Conservation (phyloP, 2,329 filamentous ascomycete genomes). For the Didymella arachidicola region DNA sequence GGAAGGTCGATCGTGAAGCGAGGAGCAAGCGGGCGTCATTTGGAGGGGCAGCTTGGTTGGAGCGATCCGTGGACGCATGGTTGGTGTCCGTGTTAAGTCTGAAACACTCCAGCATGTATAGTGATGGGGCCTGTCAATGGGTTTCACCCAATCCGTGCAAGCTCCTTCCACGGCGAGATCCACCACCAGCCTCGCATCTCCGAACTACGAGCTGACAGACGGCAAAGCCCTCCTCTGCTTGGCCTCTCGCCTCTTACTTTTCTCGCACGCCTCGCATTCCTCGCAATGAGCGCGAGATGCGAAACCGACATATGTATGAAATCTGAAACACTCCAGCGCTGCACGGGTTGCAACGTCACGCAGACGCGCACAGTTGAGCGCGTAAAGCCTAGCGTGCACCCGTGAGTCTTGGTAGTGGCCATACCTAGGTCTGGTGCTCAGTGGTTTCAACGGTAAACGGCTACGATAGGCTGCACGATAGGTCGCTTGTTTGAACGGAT, state of each 20-base stretch:
- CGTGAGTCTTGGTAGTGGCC: slow-evolving; percentile 6
- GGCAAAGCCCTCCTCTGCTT: background rate
- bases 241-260: background rate
- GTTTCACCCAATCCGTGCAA: slow-evolving; percentile 9
- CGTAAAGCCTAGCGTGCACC: background rate
- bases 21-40: slow-evolving; percentile 17
- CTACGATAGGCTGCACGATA: slow-evolving; percentile 1
- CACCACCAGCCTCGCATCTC: slow-evolving; percentile 14
- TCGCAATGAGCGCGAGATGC: background rate
- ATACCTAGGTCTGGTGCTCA: background rate
- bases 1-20: slow-evolving; percentile 21
- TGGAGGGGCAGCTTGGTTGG: slow-evolving; percentile 16
- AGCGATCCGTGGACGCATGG: slow-evolving; percentile 10
- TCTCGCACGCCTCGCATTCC: background rate
- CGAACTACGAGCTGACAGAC: slow-evolving; percentile 5
- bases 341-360: background rate
- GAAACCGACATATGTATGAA: slow-evolving; percentile 5
- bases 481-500: slow-evolving; percentile 14
- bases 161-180: slow-evolving; percentile 5
- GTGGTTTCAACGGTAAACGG: slow-evolving; percentile 15
- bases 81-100: slow-evolving; percentile 18
- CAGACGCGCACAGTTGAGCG: background rate
- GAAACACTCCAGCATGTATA: slow-evolving; percentile 20
- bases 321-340: slow-evolving; percentile 19
- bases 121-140: slow-evolving; percentile 14